Evolutionary conservation across 2,329 filamentous ascomycete species (phyloP).

Genomic region (Didymella lethalis): DNA sequence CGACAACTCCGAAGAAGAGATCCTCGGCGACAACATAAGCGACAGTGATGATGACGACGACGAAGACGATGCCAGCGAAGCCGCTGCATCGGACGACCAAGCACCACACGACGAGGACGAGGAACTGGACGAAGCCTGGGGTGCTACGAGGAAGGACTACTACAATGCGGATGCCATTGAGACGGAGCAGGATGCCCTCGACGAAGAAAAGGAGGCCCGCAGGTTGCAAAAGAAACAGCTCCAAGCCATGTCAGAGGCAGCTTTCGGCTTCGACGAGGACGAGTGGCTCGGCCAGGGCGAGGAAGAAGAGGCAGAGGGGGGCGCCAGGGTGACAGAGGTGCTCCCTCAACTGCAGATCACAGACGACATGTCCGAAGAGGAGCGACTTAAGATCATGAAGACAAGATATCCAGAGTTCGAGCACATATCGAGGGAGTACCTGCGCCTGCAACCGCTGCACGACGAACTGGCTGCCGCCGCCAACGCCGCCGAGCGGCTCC

Average conservation of each 20-base stretch:
- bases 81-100: conserved; percentile 40
- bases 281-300: conserved; percentile 74
- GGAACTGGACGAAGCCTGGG: conserved; percentile 77
- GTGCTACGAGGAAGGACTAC: conserved; percentile 85
- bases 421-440: conserved; percentile 80
- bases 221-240: conserved; percentile 90
- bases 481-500: conserved; percentile 61
- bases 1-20: conserved; percentile 69
- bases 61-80: conserved; percentile 45
- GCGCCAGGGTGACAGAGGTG: conserved; percentile 80
- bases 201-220: conserved; percentile 90
- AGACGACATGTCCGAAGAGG: conserved; percentile 76
- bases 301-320: conserved; percentile 54
- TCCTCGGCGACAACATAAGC: conserved; percentile 61
- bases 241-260: conserved; percentile 84
- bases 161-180: conserved; percentile 85
- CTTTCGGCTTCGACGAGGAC: conserved; percentile 90
- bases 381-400: conserved; percentile 77
- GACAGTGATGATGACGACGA: conserved; percentile 57
- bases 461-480: conserved; percentile 68
- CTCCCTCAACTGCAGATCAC: conserved; percentile 84
- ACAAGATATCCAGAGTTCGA: conserved; percentile 92
- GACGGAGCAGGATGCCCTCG: conserved; percentile 77
- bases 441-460: conserved; percentile 69
- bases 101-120: conserved; percentile 64